phyloP scores from a whole-genome alignment of 2,329 filamentous ascomycete genomes.

The Dactylellina parvicollis region DNA sequence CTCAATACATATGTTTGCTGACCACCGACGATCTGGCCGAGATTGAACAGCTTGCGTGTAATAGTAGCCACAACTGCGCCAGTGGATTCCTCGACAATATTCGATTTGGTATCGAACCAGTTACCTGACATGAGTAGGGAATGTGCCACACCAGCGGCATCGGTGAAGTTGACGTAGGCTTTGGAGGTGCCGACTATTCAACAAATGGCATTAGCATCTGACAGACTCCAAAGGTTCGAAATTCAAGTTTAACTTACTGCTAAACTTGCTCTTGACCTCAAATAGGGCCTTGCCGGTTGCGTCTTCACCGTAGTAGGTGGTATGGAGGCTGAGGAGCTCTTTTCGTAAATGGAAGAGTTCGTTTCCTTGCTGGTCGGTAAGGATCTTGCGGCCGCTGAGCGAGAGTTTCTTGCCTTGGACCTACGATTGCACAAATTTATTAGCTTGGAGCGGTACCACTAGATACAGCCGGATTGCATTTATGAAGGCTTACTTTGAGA shows the following conservation, averaged over 20 bases:
- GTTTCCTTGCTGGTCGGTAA: slow-evolving; percentile 67
- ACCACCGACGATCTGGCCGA: slow-evolving; percentile 68
- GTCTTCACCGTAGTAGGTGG: slow-evolving; percentile 66
- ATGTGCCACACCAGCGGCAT: slow-evolving; percentile 63
- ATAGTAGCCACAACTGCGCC: slow-evolving; percentile 69
- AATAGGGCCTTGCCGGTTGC: slow-evolving; percentile 64
- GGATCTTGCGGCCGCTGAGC: slow-evolving; percentile 68
- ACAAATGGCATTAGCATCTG: neutral
- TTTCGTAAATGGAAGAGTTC: slow-evolving; percentile 71
- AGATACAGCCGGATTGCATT: neutral
- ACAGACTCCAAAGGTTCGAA: neutral
- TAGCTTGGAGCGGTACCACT: neutral
- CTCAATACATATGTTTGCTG: slow-evolving; percentile 74
- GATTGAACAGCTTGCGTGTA: slow-evolving; percentile 69
- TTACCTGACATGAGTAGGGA: slow-evolving; percentile 70
- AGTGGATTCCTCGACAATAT: slow-evolving; percentile 68
- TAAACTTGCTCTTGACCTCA: slow-evolving; percentile 68
- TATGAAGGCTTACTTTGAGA: slow-evolving; percentile 61
- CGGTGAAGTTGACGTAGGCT: slow-evolving; percentile 69
- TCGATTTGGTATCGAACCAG: slow-evolving; percentile 69
- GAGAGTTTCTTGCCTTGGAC: slow-evolving; percentile 69
- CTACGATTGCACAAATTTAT: slow-evolving; percentile 4
- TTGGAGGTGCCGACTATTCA: slow-evolving; percentile 67
- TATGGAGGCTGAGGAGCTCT: slow-evolving; percentile 66
- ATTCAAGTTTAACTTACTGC: slow-evolving; percentile 63